Evolutionary conservation across 106 monocot species (phyloP), one percentile per base, ranked within the genome.

Genomic region (Dioscorea alata): DNA sequence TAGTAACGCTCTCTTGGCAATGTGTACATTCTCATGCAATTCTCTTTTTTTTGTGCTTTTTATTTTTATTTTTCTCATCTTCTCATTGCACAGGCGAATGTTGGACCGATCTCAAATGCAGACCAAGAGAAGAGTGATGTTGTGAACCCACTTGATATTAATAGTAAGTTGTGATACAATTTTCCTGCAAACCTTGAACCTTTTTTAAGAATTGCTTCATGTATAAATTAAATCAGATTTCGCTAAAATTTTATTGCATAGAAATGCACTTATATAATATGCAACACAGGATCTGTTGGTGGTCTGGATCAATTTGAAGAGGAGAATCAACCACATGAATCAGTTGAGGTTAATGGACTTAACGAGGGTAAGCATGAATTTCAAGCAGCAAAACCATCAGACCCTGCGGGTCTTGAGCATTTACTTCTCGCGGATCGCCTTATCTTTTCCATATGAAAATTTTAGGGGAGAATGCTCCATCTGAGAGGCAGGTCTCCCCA

Each of bases 381-480:
- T 42, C 50, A 56, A 52, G 71, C 69, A 81, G 57, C 73, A 72
- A 67, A 61, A 42, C 42, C 42, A 42, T 42, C 9, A 42, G 42
- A 42, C 42, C 42, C 72, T 28, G 31, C 59, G 71, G 69, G 72
- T 68, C 50, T 59, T 57, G 28, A 73, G 72, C 69, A 76, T 42
- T 69, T 81, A 57, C 69, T 72, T 79, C 80, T 66, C 69, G 70
- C 61, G 52, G 64, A 68, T 76, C 49, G 54, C 35, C 71, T 83
- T 72, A 70, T 68, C 42, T 68, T 57, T 80, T 79, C 76, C 59
- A 70, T 23, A 67, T 31, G 20, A 58, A 63, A 42, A 34, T 75
- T 88, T 83, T 87, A 97, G 96, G 83, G 80, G 92, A 79, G 69
- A 81, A 83, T 83, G 74, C 81, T 79, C 81, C 81, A 79, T 82